Percentiles rank a stretch among this genome's conserved stretches.
Evolutionary conservation across 257 asterid genomes (phyloP).

Genomic region (Jacaranda mimosifolia): DNA sequence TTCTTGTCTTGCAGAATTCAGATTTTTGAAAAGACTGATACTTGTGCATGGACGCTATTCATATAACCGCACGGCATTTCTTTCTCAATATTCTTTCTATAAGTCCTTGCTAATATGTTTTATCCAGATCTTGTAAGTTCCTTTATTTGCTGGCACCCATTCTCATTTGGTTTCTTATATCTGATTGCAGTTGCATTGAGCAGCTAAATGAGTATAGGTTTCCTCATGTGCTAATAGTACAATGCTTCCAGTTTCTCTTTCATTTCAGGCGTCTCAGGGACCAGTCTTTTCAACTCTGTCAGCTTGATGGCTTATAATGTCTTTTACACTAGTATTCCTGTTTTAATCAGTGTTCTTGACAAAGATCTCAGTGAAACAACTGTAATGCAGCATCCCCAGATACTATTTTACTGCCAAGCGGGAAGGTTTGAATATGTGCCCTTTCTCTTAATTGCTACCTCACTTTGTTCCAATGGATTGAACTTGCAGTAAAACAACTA

Average conservation of each 20-base stretch:
- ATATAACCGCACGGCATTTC: slow-evolving; percentile 96
- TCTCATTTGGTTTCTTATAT: slow-evolving; percentile 28
- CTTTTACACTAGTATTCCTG: slow-evolving; percentile 96
- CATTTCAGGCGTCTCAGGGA: slow-evolving; percentile 96
- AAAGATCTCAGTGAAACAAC: slow-evolving; percentile 95
- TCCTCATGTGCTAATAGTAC: slow-evolving; percentile 55
- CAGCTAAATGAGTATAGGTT: slow-evolving; percentile 23
- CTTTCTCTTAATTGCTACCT: slow-evolving; percentile 31
- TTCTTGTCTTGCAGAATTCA: slow-evolving; percentile 79
- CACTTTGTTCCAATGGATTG: slow-evolving; percentile 31
- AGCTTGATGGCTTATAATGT: slow-evolving; percentile 98
- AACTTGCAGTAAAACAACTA: slow-evolving; percentile 19
- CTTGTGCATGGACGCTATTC: slow-evolving; percentile 99
- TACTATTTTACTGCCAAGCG: slow-evolving; percentile 93
- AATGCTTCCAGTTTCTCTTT: slow-evolving; percentile 82
- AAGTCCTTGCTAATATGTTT: slow-evolving; percentile 94
- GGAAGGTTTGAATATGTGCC: slow-evolving; percentile 72
- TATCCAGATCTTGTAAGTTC: slow-evolving; percentile 96
- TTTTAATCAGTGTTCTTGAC: slow-evolving; percentile 88
- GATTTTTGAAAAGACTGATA: slow-evolving; percentile 91
- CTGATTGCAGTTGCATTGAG: slow-evolving; percentile 28
- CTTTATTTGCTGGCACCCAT: slow-evolving; percentile 14
- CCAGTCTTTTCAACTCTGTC: slow-evolving; percentile 95
- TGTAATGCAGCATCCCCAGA: slow-evolving; percentile 98
- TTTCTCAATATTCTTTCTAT: slow-evolving; percentile 96